Evolutionary conservation across 768 basidiomycete genomes (phyloP).

Genomic region (Chalciporus sphaerocephalus): DNA sequence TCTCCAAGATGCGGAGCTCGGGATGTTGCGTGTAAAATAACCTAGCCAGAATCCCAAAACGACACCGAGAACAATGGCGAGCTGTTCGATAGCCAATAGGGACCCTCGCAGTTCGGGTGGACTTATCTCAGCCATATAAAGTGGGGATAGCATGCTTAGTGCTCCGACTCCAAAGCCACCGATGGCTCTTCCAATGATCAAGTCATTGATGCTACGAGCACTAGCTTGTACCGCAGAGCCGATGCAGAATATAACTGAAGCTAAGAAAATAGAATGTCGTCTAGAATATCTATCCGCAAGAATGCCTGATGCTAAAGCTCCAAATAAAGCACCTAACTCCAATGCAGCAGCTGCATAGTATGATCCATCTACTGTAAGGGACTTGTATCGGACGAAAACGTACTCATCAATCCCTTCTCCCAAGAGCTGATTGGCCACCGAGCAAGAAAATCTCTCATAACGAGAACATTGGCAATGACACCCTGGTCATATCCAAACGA

Average conservation of each 20-base stretch:
- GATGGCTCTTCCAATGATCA: constrained; percentile 67
- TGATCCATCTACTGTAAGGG: background rate
- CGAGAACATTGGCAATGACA: constrained; percentile 81
- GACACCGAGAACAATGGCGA: constrained; percentile 77
- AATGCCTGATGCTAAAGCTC: constrained; percentile 62
- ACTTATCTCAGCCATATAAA: constrained; percentile 84
- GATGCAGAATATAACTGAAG: constrained; percentile 69
- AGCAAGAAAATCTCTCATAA: constrained; percentile 69
- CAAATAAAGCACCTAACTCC: constrained; percentile 76
- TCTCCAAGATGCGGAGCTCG: constrained; percentile 66
- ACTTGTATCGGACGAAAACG: constrained; percentile 19
- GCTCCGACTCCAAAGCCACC: constrained; percentile 82
- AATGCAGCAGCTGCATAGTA: constrained; percentile 59
- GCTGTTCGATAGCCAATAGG: constrained; percentile 73
- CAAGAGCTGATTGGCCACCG: constrained; percentile 69
- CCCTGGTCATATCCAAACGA: constrained; percentile 85
- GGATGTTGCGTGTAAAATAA: constrained; percentile 61
- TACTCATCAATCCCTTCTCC: constrained; percentile 78
- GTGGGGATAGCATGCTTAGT: constrained; percentile 70
- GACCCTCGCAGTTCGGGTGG: constrained; percentile 78
- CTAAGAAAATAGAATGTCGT: constrained; percentile 59
- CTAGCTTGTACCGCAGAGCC: constrained; percentile 68
- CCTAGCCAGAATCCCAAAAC: constrained; percentile 84
- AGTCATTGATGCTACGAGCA: constrained; percentile 50
- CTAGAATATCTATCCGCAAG: constrained; percentile 67